Conservation (phyloP, 495 filamentous ascomycete genomes). For the Articulospora tetracladia region DNA sequence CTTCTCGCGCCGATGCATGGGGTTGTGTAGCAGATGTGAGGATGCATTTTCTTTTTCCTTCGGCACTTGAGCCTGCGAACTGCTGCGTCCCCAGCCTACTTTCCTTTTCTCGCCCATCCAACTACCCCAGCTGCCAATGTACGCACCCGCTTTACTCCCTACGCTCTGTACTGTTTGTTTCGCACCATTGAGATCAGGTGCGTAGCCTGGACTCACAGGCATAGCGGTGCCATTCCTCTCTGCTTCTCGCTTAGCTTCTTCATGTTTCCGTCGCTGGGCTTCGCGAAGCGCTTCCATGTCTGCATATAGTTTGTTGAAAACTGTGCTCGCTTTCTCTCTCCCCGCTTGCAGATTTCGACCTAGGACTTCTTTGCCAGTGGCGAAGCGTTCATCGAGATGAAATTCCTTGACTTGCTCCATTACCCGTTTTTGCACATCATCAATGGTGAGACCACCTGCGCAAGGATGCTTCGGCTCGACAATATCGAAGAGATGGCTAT, state of each 20-base stretch:
- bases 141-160: constrained; percentile 73
- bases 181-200: constrained; percentile 58
- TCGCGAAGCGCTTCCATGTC: constrained; percentile 86
- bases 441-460: constrained; percentile 90
- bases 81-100: constrained; percentile 45
- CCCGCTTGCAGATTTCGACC: constrained; percentile 78
- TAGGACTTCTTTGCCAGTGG: constrained; percentile 70
- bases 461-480: constrained; percentile 90
- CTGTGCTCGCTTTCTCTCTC: constrained; percentile 75
- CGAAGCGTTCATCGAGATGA: constrained; percentile 81
- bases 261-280: constrained; percentile 66
- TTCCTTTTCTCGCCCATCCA: constrained; percentile 92
- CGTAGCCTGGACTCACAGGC: constrained; percentile 20
- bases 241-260: constrained; percentile 36
- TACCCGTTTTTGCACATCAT: constrained; percentile 88
- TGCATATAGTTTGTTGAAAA: constrained; percentile 82
- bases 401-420: constrained; percentile 85
- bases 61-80: constrained; percentile 18
- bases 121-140: constrained; percentile 88
- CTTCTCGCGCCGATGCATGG: not conserved
- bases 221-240: constrained; percentile 27
- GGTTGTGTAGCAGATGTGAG: not conserved
- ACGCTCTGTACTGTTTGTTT: constrained; percentile 67
- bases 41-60: constrained; percentile 22
- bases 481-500: constrained; percentile 89